phyloP scores from a whole-genome alignment of 2,329 filamentous ascomycete species.

The Hawksworthiomyces lignivorus region DNA sequence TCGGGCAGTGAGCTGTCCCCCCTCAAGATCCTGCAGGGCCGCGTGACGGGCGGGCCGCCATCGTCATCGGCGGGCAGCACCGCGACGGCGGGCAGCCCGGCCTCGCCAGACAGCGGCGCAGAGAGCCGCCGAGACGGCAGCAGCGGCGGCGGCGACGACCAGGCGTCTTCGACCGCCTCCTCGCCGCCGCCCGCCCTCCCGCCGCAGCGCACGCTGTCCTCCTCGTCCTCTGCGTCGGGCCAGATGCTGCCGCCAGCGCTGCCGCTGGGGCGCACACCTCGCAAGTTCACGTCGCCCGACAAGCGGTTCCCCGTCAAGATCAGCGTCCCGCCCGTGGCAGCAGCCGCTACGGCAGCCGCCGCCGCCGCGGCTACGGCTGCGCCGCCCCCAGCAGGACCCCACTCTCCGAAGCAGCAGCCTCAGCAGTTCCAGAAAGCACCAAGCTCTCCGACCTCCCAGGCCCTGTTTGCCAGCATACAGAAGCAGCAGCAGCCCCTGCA shows the following conservation, averaged over 20 bases:
- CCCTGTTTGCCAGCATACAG: conserved; percentile 13
- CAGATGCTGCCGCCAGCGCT: conserved; percentile 24
- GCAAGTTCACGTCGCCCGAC: conserved; percentile 40
- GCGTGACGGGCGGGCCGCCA: conserved; percentile 1
- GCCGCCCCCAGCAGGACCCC: conserved; percentile 1
- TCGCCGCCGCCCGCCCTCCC: conserved; percentile 15
- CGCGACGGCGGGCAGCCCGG: conserved; percentile 8
- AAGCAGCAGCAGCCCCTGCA: conserved; percentile 16
- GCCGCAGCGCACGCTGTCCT: conserved; percentile 7
- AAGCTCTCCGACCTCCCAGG: conserved; percentile 3
- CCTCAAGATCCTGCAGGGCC: conserved; percentile 42
- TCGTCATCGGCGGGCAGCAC: conserved; percentile 16
- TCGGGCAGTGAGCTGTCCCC: conserved; percentile 51
- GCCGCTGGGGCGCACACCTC: conserved; percentile 32
- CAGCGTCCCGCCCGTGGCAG: conserved; percentile 24
- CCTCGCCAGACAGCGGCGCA: conserved; percentile 13
- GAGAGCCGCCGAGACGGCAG: conserved; percentile 13
- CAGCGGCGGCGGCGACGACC: conserved; percentile 4
- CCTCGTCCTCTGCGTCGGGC: conserved; percentile 5
- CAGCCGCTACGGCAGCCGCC: neutral
- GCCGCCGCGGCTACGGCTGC: conserved; percentile 1
- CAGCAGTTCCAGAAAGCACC: neutral
- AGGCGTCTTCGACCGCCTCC: conserved; percentile 8
- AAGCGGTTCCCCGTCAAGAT: conserved; percentile 56
- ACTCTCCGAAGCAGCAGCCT: conserved; percentile 9